phyloP scores from a whole-genome alignment of 192 early-diverging fungal genomes.

The Podochytrium sp. region DNA sequence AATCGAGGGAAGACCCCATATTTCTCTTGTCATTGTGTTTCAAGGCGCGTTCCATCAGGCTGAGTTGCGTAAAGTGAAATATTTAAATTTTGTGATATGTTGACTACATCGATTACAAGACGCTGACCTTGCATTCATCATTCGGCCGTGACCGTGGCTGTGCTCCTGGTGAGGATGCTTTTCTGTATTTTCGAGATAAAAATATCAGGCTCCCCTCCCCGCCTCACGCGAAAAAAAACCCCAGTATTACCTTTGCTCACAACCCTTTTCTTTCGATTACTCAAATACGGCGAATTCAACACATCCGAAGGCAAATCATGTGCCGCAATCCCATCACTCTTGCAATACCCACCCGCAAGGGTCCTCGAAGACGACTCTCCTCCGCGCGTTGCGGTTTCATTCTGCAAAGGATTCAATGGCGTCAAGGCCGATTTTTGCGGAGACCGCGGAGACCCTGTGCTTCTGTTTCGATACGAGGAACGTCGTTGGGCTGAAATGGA shows the following conservation, averaged over 20 bases:
- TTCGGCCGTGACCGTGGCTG: no score
- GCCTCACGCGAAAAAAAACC: no score
- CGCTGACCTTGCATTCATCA: no score
- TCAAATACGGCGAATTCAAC: slow-evolving; percentile 13
- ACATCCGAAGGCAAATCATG: slow-evolving; percentile 15
- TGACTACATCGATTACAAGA: no score
- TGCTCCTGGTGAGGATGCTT: neutral
- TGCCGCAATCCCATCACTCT: neutral
- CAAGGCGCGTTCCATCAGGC: no score
- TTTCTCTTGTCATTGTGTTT: neutral
- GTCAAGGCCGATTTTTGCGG: slow-evolving; percentile 11
- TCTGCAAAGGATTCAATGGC: neutral
- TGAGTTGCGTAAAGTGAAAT: no score
- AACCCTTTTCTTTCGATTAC: slow-evolving; percentile 1
- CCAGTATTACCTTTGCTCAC: neutral
- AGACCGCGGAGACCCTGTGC: neutral
- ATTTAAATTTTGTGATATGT: no score
- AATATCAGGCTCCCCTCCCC: no score
- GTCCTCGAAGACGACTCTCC: slow-evolving; percentile 5
- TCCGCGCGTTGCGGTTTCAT: neutral
- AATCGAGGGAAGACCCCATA: neutral
- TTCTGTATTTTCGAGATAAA: neutral
- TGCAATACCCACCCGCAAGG: slow-evolving; percentile 4
- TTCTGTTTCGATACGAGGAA: neutral
- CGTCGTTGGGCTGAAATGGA: neutral